Percentiles rank a stretch among this genome's conserved stretches.
Conservation (phyloP, 2,329 filamentous ascomycete genomes). For the Monilinia aucupariae region DNA sequence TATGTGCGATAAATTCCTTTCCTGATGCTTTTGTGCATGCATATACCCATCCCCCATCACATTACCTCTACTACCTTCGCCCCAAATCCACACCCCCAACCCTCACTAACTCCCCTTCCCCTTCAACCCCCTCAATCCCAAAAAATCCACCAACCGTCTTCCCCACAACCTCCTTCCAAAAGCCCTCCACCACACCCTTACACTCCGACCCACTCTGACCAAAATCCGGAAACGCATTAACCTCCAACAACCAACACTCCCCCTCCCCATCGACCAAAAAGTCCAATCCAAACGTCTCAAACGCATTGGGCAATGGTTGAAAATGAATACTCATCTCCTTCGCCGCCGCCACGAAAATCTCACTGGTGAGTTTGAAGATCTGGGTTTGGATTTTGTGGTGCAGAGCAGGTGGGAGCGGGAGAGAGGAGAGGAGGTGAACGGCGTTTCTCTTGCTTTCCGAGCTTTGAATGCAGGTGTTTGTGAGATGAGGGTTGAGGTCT, state of each 20-base stretch:
- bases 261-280: slow-evolving; percentile 70
- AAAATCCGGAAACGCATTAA: slow-evolving; percentile 97
- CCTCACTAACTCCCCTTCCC: slow-evolving; percentile 41
- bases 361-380: slow-evolving; percentile 67
- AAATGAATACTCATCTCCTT: slow-evolving; percentile 84
- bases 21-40: neutral
- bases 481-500: slow-evolving; percentile 74
- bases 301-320: slow-evolving; percentile 79
- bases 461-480: slow-evolving; percentile 89
- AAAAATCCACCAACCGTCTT: slow-evolving; percentile 67
- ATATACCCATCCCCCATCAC: no score
- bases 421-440: slow-evolving; percentile 69
- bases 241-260: slow-evolving; percentile 69
- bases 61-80: neutral
- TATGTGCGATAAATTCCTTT: neutral
- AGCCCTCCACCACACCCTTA: slow-evolving; percentile 62
- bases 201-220: slow-evolving; percentile 79
- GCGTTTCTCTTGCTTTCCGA: slow-evolving; percentile 49
- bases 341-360: slow-evolving; percentile 82
- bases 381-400: slow-evolving; percentile 64
- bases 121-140: slow-evolving; percentile 33
- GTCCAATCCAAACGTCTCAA: slow-evolving; percentile 89
- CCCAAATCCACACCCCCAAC: slow-evolving; percentile 39
- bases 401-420: slow-evolving; percentile 38
- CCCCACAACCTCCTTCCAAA: slow-evolving; percentile 71